A percentile compares a stretch with the other conserved stretches of the same genome.
phyloP scores from a whole-genome alignment of 2,329 filamentous ascomycete genomes.

The Parascedosporium putredinis region DNA sequence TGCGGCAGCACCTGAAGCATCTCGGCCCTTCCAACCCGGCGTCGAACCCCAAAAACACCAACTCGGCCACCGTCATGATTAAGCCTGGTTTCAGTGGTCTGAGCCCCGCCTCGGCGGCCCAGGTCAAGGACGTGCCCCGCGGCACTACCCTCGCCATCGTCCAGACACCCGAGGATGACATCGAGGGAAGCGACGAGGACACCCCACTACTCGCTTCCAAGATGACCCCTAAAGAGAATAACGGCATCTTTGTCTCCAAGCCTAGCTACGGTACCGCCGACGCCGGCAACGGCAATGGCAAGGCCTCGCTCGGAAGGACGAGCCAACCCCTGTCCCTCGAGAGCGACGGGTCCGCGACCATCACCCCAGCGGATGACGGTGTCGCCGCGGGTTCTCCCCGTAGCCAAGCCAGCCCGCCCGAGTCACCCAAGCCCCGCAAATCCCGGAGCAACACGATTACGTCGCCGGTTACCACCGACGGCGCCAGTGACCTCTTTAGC shows the following conservation, averaged over 20 bases:
- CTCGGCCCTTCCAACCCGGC: constrained; percentile 59
- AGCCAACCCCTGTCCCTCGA: neutral
- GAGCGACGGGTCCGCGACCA: neutral
- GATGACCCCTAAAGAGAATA: neutral
- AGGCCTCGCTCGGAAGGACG: neutral
- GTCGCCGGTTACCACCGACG: neutral
- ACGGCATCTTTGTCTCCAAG: neutral
- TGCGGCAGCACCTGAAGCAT: constrained; percentile 52
- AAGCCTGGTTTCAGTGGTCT: constrained; percentile 29
- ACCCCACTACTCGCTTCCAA: constrained; percentile 16
- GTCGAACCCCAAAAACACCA: constrained; percentile 51
- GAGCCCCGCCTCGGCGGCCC: neutral
- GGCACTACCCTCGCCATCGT: neutral
- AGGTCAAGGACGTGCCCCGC: neutral
- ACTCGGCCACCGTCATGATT: constrained; percentile 55
- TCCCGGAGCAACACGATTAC: neutral
- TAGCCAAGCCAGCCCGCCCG: neutral
- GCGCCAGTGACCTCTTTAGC: neutral
- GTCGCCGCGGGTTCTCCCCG: neutral
- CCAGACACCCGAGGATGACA: constrained; percentile 9
- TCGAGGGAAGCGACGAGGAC: constrained; percentile 15
- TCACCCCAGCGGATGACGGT: neutral
- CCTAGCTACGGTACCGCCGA: neutral
- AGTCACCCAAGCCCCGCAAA: neutral
- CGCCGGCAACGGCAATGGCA: neutral